Base-by-base conservation (phyloP, 73 alveolate species). In the Paramecium pentaurelia region DNA sequence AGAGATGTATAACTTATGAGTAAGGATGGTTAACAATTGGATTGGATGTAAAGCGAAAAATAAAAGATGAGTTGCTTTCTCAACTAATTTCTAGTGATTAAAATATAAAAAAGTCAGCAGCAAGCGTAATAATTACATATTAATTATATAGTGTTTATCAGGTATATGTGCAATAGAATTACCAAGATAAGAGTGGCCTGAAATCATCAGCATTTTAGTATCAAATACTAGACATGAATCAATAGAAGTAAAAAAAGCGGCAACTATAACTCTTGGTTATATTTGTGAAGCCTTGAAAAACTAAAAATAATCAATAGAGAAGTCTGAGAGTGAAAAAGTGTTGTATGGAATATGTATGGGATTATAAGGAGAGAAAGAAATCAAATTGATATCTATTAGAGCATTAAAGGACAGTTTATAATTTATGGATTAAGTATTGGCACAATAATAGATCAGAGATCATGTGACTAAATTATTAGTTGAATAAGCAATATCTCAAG, bases 171-270 rank as follows among this genome's bases (percentile, higher is more conserved):
- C 91, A 40, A 80, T 80, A 8, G 91, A 80, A 80, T 80, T 80
- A 28, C 91, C 91, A 18, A 42, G 91, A 80, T 9, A 47, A 47
- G 91, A 80, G 36, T 80, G 91, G 91, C 64, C 58, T 80, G 91
- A 80, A 32, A 80, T 80, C 14, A 36, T 80, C 8, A 34, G 64
- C 71, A 9, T 36, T 10, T 49, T 80, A 80, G 91, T 80, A 16
- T 42, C 45, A 32, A 80, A 80, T 80, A 80, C 91, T 27, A 6
- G 51, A 20, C 71, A 80, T 80, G 75, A 42, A 9, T 25, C 47
- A 14, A 49, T 32, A 18, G 75, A 80, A 32, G 30, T 80, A 4
- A 80, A 49, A 80, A 80, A 80, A 80, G 91, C 91, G 25, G 71
- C 91, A 18, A 80, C 58, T 27, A 34, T 80, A 20, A 80, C 91